Evolutionary conservation across 768 basidiomycete species (phyloP), one percentile per base, ranked within the genome.

Genomic region (Porphyrellus cyaneotinctus): DNA sequence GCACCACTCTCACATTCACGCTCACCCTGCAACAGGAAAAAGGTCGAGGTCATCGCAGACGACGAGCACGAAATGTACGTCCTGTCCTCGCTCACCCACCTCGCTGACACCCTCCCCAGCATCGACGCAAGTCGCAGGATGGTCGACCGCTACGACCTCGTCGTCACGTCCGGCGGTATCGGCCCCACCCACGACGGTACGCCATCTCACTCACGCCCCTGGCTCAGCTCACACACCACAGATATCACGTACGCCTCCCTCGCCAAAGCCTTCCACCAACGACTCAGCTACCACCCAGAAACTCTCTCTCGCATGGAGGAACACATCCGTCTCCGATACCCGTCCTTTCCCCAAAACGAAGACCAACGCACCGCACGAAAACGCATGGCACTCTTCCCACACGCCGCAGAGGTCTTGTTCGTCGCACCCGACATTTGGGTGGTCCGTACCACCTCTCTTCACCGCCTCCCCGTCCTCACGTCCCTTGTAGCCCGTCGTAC

Each of bases 231-330:
- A 3, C n/a, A 26, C 11, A 32, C 39, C 63, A 4, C n/a, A 87
- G 91, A 94, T 63, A 95, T 95, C 63, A 95, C 94, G 6, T 97
- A 97, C 61, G 77, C 80, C 6, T 88, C 90, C 2, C 81, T 98
- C 20, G 92, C 88, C 6, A 87, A 84, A 61, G 88, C 95, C 0
- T 98, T 98, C 73, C 37, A 71, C 43, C 83, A 87, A 54, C 73
- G 74, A 0, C 83, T 95, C 22, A 74, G 71, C 37, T 83, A 95
- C 63, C 81, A 97, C 68, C 60, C 79, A 6, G 94, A 95, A 60
- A 93, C 91, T 0, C 75, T 91, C 13, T 61, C 72, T 4, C 82
- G 93, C 6, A 88, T 95, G 84, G 73, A 68, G 30, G 82, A 79
- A 17, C 75, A 83, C 67, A 75, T 72, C 54, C 82, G 77, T n/a